Conservation (phyloP, 352 stramenopile species). For the Globisporangium middletonii region DNA sequence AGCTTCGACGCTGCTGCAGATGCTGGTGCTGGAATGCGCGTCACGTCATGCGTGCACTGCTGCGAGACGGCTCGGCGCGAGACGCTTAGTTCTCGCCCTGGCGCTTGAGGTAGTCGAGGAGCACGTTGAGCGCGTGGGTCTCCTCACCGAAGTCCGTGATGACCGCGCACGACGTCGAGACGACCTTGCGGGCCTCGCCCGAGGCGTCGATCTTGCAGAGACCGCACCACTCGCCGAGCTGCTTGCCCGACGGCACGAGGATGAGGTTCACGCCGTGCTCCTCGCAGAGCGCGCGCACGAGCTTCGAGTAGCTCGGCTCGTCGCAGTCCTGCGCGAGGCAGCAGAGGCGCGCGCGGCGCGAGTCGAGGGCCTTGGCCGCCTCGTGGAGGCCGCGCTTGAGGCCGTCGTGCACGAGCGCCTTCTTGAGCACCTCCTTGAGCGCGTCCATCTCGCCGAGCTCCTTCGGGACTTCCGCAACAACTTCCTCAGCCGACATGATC, state of each 20-base stretch:
- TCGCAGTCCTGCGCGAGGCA: conserved; percentile 99
- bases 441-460: conserved; percentile 97
- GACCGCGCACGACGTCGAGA: conserved; percentile 96
- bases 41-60: conserved; percentile 10
- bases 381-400: conserved; percentile 99
- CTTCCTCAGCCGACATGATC: conserved; percentile 91
- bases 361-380: conserved; percentile 98
- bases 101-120: conserved; percentile 99
- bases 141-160: conserved; percentile 99
- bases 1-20: neutral
- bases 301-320: conserved; percentile 99
- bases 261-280: conserved; percentile 94
- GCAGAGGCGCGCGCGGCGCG: conserved; percentile 96
- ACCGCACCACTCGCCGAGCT: conserved; percentile 98
- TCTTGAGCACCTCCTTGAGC: conserved; percentile 98
- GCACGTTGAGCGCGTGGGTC: conserved; percentile 95
- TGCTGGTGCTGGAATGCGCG: neutral
- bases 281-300: conserved; percentile 95
- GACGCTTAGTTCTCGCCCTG: conserved; percentile 83
- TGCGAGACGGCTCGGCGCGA: conserved; percentile 16
- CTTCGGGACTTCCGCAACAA: conserved; percentile 89
- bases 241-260: conserved; percentile 91
- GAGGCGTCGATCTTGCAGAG: conserved; percentile 98
- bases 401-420: conserved; percentile 98
- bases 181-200: conserved; percentile 97